These are phyloP conservation scores for Phalaenopsis aphrodite DNA, from an alignment of 106 monocot genomes.

Conservation along the genomic window DNA sequence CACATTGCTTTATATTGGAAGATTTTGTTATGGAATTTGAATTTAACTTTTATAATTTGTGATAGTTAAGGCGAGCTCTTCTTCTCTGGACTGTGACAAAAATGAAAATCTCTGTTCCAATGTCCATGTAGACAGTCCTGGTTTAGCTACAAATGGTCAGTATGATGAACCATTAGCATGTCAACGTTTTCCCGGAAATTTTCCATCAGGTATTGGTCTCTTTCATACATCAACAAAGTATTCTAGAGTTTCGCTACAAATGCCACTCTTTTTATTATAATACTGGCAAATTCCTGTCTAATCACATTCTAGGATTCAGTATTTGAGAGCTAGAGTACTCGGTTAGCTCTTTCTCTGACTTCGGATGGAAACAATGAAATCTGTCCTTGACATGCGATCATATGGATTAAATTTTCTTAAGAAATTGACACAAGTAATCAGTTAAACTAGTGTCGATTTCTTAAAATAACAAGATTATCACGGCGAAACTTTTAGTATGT, in stretches of 20 bases:
- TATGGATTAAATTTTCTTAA: not conserved
- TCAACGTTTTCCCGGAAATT: slow-evolving; percentile 20
- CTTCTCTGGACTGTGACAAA: slow-evolving; percentile 22
- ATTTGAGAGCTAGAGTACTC: not conserved
- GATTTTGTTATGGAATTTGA: not conserved
- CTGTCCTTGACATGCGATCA: not conserved
- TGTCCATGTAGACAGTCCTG: slow-evolving; percentile 11
- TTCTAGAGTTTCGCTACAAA: not conserved
- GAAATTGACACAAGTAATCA: too few species aligned
- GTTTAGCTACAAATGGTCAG: slow-evolving; percentile 15
- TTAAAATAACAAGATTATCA: too few species aligned
- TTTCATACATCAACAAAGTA: not conserved
- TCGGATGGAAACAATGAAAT: not conserved
- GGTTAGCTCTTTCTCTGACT: not conserved
- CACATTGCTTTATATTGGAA: not conserved
- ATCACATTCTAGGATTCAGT: too few species aligned
- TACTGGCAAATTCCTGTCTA: not conserved
- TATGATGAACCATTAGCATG: slow-evolving; percentile 8
- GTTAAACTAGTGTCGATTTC: too few species aligned
- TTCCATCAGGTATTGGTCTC: slow-evolving; percentile 29
- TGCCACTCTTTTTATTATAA: not conserved
- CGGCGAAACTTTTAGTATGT: too few species aligned
- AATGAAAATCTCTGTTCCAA: not conserved
- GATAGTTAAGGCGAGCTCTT: slow-evolving; percentile 34
- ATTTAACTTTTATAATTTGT: slow-evolving; percentile 3